These are phyloP conservation scores for Auriscalpium orientale DNA, from an alignment of 768 basidiomycete species.

Conservation along the genomic window DNA sequence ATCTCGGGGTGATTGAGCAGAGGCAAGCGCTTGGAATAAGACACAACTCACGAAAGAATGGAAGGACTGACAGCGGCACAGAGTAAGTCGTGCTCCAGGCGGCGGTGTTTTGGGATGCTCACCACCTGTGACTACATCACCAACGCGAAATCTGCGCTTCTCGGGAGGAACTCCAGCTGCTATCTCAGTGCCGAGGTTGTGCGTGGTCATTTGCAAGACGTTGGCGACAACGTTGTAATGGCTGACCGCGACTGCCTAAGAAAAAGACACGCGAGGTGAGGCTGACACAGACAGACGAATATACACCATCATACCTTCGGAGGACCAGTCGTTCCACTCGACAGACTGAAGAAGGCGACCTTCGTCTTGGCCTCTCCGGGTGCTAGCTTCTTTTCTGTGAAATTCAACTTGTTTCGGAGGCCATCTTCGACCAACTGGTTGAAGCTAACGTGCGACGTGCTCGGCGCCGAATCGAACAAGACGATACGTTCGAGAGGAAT, in stretches of 20 bases:
- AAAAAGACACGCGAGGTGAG: conserved; percentile 16
- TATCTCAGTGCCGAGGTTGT: conserved; percentile 22
- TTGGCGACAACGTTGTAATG: conserved; percentile 59
- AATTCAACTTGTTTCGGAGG: conserved; percentile 27
- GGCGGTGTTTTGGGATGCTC: not conserved
- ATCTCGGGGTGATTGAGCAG: conserved; percentile 28
- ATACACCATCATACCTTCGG: conserved; percentile 20
- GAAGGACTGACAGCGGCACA: conserved; percentile 14
- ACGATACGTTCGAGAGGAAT: conserved; percentile 24
- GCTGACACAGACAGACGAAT: conserved; percentile 2
- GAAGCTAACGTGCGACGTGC: conserved; percentile 22
- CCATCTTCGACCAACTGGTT: conserved; percentile 42
- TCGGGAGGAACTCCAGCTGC: conserved; percentile 23
- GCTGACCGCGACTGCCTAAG: conserved; percentile 58
- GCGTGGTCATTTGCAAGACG: conserved; percentile 19
- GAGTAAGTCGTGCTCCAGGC: not conserved
- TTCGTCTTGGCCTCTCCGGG: conserved; percentile 54
- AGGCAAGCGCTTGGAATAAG: not conserved
- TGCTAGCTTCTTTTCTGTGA: conserved; percentile 38
- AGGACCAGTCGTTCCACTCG: conserved; percentile 68
- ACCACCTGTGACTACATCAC: conserved; percentile 59
- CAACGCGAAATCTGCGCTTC: conserved; percentile 37
- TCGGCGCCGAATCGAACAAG: conserved; percentile 15
- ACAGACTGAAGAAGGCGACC: conserved; percentile 63
- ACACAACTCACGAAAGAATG: conserved; percentile 21